Evolutionary conservation across 208 protist species (phyloP), one percentile per base, ranked within the genome.

Genomic region (Leishmania martiniquensis): DNA sequence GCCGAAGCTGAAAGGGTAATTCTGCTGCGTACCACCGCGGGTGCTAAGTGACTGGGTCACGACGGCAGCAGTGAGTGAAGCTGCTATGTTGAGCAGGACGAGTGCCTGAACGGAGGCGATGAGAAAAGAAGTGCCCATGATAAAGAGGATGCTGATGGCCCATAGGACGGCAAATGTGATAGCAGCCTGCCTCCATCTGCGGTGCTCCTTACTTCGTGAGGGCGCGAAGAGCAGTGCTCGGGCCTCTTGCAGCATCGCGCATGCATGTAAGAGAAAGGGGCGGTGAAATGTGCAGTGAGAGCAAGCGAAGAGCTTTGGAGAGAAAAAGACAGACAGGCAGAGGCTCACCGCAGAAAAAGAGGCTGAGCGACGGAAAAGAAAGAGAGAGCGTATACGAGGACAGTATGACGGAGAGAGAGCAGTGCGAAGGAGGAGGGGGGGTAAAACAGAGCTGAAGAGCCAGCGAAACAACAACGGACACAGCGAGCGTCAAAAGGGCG

Each of bases 1-100:
- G 25, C 86, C 89, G 66, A 96, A 95, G 39, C 42, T 60, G 72
- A 89, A 94, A 0, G 86, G 82, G 49, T 86, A 86, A 44, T 25
- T 76, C 1, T 49, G 47, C 49, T 67, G 52, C n/a, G 60, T 69
- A 1, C 34, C 62, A 25, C 42, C 65, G 4, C 70, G 62, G 55
- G 63, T 72, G 57, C 75, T 75, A n/a, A 82, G 76, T 0, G 73
- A 69, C n/a, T 75, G 78, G 4, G 82, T 85, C 10, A 93, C 39
- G 9, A 87, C 83, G 22, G 80, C 82, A 6, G 81, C 88, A 1
- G 59, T 71, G 37, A 96, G 60, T 20, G 88, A 87, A 9, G 86
- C 55, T 9, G 81, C 78, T 0, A 68, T 81, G 75, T 96, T 85
- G 15, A 93, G 76, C 49, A 88, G 55, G 0, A 89, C 71, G 9